phyloP scores from a whole-genome alignment of 73 alveolate species.

The Paramecium pentaurelia region DNA sequence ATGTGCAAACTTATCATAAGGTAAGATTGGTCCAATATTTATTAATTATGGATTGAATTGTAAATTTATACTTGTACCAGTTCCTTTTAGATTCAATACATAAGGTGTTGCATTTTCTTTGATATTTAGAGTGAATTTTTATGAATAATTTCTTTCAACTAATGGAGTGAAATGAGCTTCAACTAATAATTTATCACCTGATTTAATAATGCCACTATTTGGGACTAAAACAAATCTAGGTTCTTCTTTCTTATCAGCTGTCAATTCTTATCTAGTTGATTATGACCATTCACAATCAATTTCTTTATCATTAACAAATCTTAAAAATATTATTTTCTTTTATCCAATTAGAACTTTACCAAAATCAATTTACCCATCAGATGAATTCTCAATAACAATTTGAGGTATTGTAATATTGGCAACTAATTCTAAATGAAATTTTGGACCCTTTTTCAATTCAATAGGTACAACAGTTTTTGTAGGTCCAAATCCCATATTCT shows the following conservation, averaged over 20 bases:
- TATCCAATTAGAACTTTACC: conserved; percentile 95
- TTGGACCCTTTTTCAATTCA: conserved; percentile 93
- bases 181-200: conserved; percentile 91
- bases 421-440: conserved; percentile 86
- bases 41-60: conserved; percentile 83
- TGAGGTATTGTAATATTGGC: conserved; percentile 95
- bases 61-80: conserved; percentile 86
- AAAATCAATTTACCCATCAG: conserved; percentile 92
- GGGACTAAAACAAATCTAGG: conserved; percentile 82
- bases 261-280: conserved; percentile 73
- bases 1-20: conserved; percentile 91
- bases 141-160: conserved; percentile 81
- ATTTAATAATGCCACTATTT: conserved; percentile 87
- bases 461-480: conserved; percentile 86
- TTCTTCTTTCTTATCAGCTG: conserved; percentile 54
- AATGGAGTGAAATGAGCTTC: conserved; percentile 94
- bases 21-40: conserved; percentile 97
- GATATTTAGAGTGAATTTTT: conserved; percentile 88
- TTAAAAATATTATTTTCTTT: conserved; percentile 88
- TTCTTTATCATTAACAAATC: conserved; percentile 94
- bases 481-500: conserved; percentile 92
- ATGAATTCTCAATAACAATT: conserved; percentile 42
- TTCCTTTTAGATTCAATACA: conserved; percentile 90
- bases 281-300: conserved; percentile 97
- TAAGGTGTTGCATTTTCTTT: conserved; percentile 90